Evolutionary conservation across 345 rosid genomes (phyloP), one percentile per base, ranked within the genome.

Genomic region (Rhizophora mangle): DNA sequence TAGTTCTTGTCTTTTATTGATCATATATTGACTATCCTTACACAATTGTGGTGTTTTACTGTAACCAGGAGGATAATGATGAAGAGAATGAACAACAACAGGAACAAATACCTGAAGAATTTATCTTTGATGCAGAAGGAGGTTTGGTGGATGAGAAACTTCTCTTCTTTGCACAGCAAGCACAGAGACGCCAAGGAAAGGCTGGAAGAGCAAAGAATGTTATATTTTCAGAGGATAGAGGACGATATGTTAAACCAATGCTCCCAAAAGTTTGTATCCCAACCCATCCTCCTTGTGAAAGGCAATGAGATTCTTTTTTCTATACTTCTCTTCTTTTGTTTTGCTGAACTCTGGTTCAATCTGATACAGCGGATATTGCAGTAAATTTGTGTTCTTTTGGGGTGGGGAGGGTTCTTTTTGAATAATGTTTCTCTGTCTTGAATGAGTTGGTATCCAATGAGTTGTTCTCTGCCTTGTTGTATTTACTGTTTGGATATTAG

Each of bases 151-250:
- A 94, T 80, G 98, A 94, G 81, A 94, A 91, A 78, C 96, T 94
- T 58, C 93, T 94, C 60, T 87, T 94, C 85, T 94, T 94, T 84
- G 96, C 96, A 69, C 98, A 91, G 78, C 98, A 94, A 88, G 96
- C 93, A 43, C 97, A 87, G 78, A 89, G 90, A 79, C 91, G 90
- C 34, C 59, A 64, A 68, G 98, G 98, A 36, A 89, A 87, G 83
- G 98, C 98, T 80, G 97, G 98, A 69, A 89, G 97, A 88, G 97
- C 98, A 20, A 91, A 94, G 82, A 94, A 94, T 82, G 87, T 89
- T 70, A 94, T 94, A 67, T 91, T 89, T 78, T 94, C 98, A 2
- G 97, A 94, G 88, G 97, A 94, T 65, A 87, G 98, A 82, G 98
- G 97, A 60, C 92, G 96, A 73, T 94, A 94, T 75, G 88, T 91